Evolutionary conservation across 805 yeast genomes (phyloP).

Genomic region (Lipomyces starkeyi): DNA sequence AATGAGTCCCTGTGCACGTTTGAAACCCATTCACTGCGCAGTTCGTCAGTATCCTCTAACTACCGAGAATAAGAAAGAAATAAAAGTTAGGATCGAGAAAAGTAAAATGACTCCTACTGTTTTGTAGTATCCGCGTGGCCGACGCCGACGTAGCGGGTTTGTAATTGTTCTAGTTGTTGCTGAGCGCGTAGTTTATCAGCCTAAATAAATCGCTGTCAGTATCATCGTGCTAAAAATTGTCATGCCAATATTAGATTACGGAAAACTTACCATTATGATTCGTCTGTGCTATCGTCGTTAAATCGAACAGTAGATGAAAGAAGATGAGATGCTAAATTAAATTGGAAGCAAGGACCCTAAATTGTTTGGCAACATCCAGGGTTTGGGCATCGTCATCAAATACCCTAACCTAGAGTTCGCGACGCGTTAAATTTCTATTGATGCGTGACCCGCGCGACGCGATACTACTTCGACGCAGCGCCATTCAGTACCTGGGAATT

Average conservation of each 20-base stretch:
- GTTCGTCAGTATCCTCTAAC: not conserved
- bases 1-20: conserved; percentile 72
- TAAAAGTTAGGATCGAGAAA: not conserved
- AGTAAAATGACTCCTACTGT: conserved; percentile 43
- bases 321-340: no score
- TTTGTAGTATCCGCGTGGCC: conserved; percentile 76
- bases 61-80: not conserved
- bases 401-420: no score
- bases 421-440: no score
- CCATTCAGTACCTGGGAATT: not conserved
- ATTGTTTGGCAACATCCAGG: no score
- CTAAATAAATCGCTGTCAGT: conserved; percentile 14
- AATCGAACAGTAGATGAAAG: no score
- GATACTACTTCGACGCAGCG: not conserved
- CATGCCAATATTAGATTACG: not conserved
- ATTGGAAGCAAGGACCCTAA: no score
- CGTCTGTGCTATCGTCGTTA: no score
- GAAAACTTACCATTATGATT: not conserved
- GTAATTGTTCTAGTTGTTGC: conserved; percentile 40
- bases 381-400: no score
- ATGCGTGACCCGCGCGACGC: not conserved
- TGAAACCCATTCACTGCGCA: conserved; percentile 63
- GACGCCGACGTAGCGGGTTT: conserved; percentile 60
- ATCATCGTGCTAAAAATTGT: not conserved
- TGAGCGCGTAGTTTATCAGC: conserved; percentile 41